A percentile compares a stretch with the other conserved stretches of the same genome.
These are phyloP conservation scores for Cordyceps militaris DNA, from an alignment of 2,329 filamentous ascomycete species.

Conservation along the genomic window DNA sequence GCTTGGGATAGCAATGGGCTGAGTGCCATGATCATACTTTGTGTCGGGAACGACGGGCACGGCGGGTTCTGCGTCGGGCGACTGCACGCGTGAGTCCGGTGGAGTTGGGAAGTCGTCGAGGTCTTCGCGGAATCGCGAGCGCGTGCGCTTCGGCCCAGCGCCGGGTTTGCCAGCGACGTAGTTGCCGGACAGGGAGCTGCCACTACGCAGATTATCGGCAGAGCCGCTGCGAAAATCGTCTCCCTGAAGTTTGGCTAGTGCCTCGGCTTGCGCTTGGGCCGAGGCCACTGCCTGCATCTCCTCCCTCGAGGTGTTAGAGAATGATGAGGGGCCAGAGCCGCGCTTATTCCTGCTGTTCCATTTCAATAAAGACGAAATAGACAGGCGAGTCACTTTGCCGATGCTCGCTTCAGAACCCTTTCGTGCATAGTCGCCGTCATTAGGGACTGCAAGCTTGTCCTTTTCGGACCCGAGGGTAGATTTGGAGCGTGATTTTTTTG, in stretches of 20 bases:
- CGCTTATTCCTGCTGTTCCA: slow-evolving; percentile 56
- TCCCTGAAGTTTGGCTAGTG: slow-evolving; percentile 29
- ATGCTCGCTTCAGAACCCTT: slow-evolving; percentile 50
- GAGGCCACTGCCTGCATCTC: slow-evolving; percentile 54
- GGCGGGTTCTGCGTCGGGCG: slow-evolving; percentile 56
- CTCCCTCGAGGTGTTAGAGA: slow-evolving; percentile 85
- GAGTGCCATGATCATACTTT: slow-evolving; percentile 17
- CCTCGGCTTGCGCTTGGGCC: slow-evolving; percentile 23
- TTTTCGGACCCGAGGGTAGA: slow-evolving; percentile 39
- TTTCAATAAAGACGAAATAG: slow-evolving; percentile 70
- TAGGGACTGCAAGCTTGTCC: slow-evolving; percentile 33
- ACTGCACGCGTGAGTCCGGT: slow-evolving; percentile 72
- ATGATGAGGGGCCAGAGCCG: slow-evolving; percentile 61
- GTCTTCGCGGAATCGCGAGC: slow-evolving; percentile 89
- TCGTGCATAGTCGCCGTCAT: slow-evolving; percentile 43
- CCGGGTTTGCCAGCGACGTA: slow-evolving; percentile 25
- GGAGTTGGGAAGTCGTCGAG: slow-evolving; percentile 85
- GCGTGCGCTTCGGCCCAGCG: slow-evolving; percentile 64
- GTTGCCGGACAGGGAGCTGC: neutral
- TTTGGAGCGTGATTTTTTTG: slow-evolving; percentile 42
- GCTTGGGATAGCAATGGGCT: slow-evolving; percentile 21
- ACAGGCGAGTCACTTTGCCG: slow-evolving; percentile 33
- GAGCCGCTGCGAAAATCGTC: slow-evolving; percentile 22
- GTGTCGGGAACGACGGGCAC: slow-evolving; percentile 28
- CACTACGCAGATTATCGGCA: slow-evolving; percentile 36